phyloP scores from a whole-genome alignment of 2,329 filamentous ascomycete species.

The Lanzia echinophila region DNA sequence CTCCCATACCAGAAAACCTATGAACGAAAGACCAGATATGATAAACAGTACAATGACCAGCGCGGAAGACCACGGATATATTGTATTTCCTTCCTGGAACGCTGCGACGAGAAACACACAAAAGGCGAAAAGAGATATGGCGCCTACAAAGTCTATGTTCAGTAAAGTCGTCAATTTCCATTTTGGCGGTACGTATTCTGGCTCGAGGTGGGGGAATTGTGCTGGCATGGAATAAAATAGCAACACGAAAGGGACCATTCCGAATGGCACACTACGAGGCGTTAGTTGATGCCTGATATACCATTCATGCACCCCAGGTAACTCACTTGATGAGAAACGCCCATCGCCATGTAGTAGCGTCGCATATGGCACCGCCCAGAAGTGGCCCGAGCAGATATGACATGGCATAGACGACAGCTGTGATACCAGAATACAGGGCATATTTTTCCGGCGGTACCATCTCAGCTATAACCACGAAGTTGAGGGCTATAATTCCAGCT shows the following conservation, averaged over 20 bases:
- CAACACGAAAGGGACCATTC: neutral
- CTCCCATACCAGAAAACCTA: slow-evolving; percentile 31
- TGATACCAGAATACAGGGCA: slow-evolving; percentile 29
- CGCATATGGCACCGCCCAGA: slow-evolving; percentile 28
- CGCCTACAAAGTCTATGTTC: neutral
- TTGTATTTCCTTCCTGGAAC: neutral
- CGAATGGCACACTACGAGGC: neutral
- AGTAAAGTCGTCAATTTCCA: neutral
- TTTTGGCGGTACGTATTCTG: neutral
- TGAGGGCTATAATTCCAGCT: slow-evolving; percentile 39
- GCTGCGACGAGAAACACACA: neutral
- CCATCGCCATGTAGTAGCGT: slow-evolving; percentile 32
- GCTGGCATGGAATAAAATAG: neutral
- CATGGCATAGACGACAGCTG: slow-evolving; percentile 14
- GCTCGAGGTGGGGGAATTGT: neutral
- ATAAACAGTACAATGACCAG: neutral
- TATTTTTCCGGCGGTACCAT: slow-evolving; percentile 41
- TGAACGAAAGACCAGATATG: slow-evolving; percentile 2
- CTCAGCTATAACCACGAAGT: slow-evolving; percentile 42
- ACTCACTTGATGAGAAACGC: slow-evolving; percentile 14
- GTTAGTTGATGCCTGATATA: no score
- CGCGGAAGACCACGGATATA: neutral
- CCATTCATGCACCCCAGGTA: no score
- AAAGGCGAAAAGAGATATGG: neutral
- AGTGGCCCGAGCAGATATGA: slow-evolving; percentile 24